Evolutionary conservation across 345 rosid species (phyloP).

Genomic region (Populus nigra): DNA sequence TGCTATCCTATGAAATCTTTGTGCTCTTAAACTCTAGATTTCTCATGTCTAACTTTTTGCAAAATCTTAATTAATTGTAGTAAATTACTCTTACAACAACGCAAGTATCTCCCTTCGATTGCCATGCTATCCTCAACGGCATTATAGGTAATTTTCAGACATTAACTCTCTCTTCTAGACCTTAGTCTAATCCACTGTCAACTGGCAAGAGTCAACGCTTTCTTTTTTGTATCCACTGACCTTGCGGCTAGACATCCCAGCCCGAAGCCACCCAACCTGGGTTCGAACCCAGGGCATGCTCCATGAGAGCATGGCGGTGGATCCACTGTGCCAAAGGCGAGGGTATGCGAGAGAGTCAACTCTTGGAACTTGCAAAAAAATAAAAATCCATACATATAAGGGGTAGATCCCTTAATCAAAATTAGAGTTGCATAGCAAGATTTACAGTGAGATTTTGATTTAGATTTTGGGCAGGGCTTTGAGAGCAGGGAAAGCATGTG

Average conservation of each 20-base stretch:
- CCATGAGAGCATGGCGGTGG: too few species aligned
- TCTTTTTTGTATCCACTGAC: too few species aligned
- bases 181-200: not conserved
- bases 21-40: not conserved
- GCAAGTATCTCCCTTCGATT: not conserved
- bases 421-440: not conserved
- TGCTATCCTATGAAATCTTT: slow-evolving; percentile 4
- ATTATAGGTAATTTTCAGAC: not conserved
- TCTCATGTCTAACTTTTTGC: slow-evolving; percentile 1
- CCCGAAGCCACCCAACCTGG: too few species aligned
- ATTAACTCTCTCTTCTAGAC: not conserved
- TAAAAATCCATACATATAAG: not conserved
- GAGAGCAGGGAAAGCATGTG: not conserved
- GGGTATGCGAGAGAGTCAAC: not conserved
- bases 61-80: not conserved
- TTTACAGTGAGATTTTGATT: not conserved
- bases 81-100: not conserved
- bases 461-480: not conserved
- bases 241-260: too few species aligned
- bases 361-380: slow-evolving; percentile 1
- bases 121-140: not conserved
- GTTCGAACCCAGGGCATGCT: too few species aligned
- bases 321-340: too few species aligned
- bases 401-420: slow-evolving; percentile 2
- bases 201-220: slow-evolving; percentile 9